Percentiles rank a stretch among this genome's conserved stretches.
Evolutionary conservation across 2,329 filamentous ascomycete genomes (phyloP).

Genomic region (Coniella vitis): DNA sequence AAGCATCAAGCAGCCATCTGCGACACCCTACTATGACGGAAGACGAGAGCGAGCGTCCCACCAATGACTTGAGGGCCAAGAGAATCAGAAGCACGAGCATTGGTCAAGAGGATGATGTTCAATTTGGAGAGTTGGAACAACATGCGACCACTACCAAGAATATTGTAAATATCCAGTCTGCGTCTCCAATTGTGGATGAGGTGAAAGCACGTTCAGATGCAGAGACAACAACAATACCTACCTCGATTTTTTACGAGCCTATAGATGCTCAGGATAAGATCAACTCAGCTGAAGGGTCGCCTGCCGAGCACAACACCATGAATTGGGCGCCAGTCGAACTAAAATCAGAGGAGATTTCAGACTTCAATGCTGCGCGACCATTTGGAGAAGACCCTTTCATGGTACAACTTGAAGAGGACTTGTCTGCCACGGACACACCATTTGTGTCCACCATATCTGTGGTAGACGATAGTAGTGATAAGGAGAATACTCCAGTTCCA

Average conservation of each 20-base stretch:
- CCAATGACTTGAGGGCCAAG: constrained; percentile 68
- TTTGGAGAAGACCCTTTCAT: constrained; percentile 38
- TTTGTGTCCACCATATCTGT: constrained; percentile 48
- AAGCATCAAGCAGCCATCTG: constrained; percentile 24
- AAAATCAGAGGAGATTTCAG: constrained; percentile 41
- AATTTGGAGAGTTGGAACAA: constrained; percentile 57
- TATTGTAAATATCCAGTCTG: constrained; percentile 10
- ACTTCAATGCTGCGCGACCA: constrained; percentile 46
- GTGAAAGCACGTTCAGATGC: constrained; percentile 25
- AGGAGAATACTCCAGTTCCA: constrained; percentile 17
- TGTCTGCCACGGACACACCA: constrained; percentile 65
- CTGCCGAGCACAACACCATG: constrained; percentile 37
- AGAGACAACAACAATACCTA: constrained; percentile 49
- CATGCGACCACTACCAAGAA: not conserved
- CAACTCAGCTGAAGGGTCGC: constrained; percentile 45
- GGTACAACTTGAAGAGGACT: constrained; percentile 45
- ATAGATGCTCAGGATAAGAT: constrained; percentile 48
- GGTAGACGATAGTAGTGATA: constrained; percentile 21
- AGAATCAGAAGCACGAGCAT: constrained; percentile 59
- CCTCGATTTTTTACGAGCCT: constrained; percentile 44
- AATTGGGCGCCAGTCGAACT: constrained; percentile 59
- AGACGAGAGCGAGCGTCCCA: constrained; percentile 53
- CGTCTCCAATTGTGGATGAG: constrained; percentile 17
- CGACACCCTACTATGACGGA: constrained; percentile 27
- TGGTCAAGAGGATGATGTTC: constrained; percentile 66